These are phyloP conservation scores for Annona squamosa DNA, from an alignment of 164 flowering plant species.

Conservation along the genomic window DNA sequence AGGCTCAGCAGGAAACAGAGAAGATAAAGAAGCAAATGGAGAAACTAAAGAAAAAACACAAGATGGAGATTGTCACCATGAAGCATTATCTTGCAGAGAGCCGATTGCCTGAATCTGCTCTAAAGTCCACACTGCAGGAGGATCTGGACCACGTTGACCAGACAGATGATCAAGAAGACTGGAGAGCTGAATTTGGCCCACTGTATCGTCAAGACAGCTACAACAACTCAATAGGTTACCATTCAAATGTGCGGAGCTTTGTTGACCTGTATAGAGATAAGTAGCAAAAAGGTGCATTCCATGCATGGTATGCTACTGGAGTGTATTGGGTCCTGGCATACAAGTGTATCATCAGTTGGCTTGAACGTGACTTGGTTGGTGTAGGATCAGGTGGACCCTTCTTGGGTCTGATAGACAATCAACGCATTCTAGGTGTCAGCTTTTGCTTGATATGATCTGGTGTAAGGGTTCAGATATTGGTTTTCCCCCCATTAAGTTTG, in stretches of 20 bases:
- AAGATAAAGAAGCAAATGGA: constrained; percentile 77
- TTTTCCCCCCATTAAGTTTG: neutral
- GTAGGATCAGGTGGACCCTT: neutral
- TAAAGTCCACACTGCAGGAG: constrained; percentile 39
- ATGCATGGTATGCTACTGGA: neutral
- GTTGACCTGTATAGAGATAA: constrained; percentile 8
- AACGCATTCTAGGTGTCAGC: neutral
- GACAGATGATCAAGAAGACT: constrained; percentile 70
- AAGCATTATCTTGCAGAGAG: constrained; percentile 89
- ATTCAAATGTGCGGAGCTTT: constrained; percentile 1
- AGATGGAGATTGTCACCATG: constrained; percentile 90
- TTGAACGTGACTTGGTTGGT: neutral
- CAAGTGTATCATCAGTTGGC: neutral
- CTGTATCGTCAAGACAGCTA: constrained; percentile 32
- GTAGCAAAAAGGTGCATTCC: neutral
- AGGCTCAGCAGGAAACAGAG: constrained; percentile 61
- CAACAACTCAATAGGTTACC: neutral
- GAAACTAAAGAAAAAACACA: constrained; percentile 82
- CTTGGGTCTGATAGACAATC: neutral
- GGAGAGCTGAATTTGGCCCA: constrained; percentile 88
- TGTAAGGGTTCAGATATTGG: neutral
- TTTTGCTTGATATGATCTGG: neutral
- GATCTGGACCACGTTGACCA: constrained; percentile 19
- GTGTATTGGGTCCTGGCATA: neutral
- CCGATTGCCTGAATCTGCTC: constrained; percentile 77